phyloP scores from a whole-genome alignment of 352 stramenopile species.

The Phytophthora constricta region DNA sequence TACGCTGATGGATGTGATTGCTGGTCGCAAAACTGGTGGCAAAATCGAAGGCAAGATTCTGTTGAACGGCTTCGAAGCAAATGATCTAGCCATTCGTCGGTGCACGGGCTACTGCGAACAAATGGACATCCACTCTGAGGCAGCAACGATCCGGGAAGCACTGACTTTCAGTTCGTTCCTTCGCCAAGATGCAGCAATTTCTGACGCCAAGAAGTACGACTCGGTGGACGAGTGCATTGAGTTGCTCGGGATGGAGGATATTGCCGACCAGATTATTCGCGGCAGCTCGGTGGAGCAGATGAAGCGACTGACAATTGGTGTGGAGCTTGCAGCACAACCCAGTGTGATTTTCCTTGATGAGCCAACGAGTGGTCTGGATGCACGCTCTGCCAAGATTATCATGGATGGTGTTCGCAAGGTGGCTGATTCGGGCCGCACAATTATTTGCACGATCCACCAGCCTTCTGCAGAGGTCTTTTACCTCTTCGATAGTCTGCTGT shows the following conservation, averaged over 20 bases:
- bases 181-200: not conserved
- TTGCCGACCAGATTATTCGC: conserved; percentile 29
- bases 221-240: conserved; percentile 37
- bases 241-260: conserved; percentile 28
- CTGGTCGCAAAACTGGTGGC: not conserved
- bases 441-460: conserved; percentile 91
- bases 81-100: conserved; percentile 29
- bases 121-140: conserved; percentile 36
- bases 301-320: conserved; percentile 41
- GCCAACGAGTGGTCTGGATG: conserved; percentile 88
- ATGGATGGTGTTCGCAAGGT: conserved; percentile 91
- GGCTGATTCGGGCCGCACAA: conserved; percentile 2
- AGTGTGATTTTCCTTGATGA: conserved; percentile 90
- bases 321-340: conserved; percentile 75
- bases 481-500: conserved; percentile 75
- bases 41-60: conserved; percentile 46
- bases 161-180: conserved; percentile 5
- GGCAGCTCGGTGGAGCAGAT: conserved; percentile 33
- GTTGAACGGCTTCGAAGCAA: conserved; percentile 36
- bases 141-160: not conserved
- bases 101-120: conserved; percentile 32
- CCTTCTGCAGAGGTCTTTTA: conserved; percentile 79
- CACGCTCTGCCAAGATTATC: conserved; percentile 78
- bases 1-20: conserved; percentile 5
- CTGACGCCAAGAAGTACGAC: conserved; percentile 23